A percentile compares a stretch with the other conserved stretches of the same genome.
phyloP scores from a whole-genome alignment of 768 basidiomycete species.

The Collybia mongolica region DNA sequence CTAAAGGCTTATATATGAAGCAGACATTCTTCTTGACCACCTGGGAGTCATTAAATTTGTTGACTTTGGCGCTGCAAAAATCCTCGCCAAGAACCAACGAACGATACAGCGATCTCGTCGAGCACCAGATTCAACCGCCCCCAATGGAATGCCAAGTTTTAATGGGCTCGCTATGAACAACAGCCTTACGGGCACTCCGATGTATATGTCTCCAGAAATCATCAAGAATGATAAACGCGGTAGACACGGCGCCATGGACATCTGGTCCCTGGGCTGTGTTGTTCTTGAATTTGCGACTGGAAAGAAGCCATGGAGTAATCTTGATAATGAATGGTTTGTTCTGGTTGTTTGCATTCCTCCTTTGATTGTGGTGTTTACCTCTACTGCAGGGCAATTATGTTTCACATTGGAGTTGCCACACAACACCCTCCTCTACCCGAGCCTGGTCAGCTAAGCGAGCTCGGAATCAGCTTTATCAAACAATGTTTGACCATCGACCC shows the following conservation, averaged over 20 bases:
- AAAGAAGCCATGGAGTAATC: conserved; percentile 96
- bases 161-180: conserved; percentile 65
- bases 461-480: conserved; percentile 93
- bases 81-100: conserved; percentile 86
- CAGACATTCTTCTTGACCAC: conserved; percentile 92
- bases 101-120: conserved; percentile 77
- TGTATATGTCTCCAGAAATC: conserved; percentile 99
- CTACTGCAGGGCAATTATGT: conserved; percentile 93
- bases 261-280: conserved; percentile 98
- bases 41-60: conserved; percentile 93
- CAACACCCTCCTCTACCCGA: conserved; percentile 96
- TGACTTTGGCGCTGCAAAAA: conserved; percentile 97
- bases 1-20: conserved; percentile 9
- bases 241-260: conserved; percentile 93
- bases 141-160: conserved; percentile 28
- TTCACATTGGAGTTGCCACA: conserved; percentile 95
- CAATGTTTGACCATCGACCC: conserved; percentile 90
- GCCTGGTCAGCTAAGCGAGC: conserved; percentile 79
- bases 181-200: conserved; percentile 94
- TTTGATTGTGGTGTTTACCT: background rate
- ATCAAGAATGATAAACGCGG: conserved; percentile 93
- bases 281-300: conserved; percentile 96
- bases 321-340: conserved; percentile 96
- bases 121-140: conserved; percentile 36
- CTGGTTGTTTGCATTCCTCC: background rate